Conservation (phyloP, 1,139 yeast species). For the Hansenula sp. region DNA sequence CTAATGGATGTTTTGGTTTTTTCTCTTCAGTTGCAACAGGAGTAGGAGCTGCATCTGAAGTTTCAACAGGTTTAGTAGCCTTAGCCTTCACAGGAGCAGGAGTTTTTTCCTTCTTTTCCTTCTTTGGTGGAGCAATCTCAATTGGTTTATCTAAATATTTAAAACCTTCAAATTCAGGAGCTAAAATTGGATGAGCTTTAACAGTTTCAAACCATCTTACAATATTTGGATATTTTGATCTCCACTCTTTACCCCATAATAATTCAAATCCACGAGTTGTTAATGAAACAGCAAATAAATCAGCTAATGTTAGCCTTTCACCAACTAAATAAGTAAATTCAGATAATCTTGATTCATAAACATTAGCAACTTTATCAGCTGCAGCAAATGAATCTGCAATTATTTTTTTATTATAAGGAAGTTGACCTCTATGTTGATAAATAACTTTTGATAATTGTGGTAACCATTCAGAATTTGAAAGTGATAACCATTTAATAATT, state of each 20-base stretch:
- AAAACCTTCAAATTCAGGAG: constrained; percentile 40
- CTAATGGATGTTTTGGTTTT: constrained; percentile 92
- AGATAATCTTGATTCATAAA: constrained; percentile 62
- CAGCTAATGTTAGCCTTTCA: constrained; percentile 86
- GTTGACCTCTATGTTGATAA: constrained; percentile 43
- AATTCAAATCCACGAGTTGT: constrained; percentile 60
- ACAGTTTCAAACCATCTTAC: constrained; percentile 88
- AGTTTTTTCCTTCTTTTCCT: constrained; percentile 66
- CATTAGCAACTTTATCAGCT: constrained; percentile 36
- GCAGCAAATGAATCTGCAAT: constrained; percentile 50
- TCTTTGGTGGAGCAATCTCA: constrained; percentile 75
- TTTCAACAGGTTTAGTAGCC: constrained; percentile 31
- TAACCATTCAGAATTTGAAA: constrained; percentile 68
- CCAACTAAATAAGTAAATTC: constrained; percentile 87
- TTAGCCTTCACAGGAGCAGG: constrained; percentile 31
- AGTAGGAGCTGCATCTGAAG: constrained; percentile 33
- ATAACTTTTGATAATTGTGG: constrained; percentile 33
- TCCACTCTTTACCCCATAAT: constrained; percentile 76
- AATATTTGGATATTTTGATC: constrained; percentile 65
- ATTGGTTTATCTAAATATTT: constrained; percentile 62
- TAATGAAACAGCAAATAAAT: constrained; percentile 59
- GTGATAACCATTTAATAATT: constrained; percentile 79
- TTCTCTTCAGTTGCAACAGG: constrained; percentile 33
- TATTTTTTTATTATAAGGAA: constrained; percentile 76
- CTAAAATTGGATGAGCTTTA: constrained; percentile 50